Evolutionary conservation across 1,139 yeast genomes (phyloP), one percentile per base, ranked within the genome.

Genomic region (Taphrina communis): DNA sequence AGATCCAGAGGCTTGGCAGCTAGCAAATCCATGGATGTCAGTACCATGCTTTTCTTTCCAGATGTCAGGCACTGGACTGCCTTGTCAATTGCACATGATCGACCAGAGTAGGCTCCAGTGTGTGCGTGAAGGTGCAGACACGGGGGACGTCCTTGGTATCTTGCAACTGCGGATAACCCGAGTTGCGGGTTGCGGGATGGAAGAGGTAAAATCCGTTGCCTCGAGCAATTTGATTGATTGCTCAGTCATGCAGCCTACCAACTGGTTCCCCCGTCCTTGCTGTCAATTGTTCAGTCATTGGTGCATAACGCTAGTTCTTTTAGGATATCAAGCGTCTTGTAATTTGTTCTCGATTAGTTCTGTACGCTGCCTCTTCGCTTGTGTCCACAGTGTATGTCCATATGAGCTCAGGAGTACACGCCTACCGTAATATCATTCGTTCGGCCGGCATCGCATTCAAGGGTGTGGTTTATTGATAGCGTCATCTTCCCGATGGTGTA

Each of bases 1-100:
- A 94, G 82, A 76, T 91, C 85, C 70, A 94, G 83, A 8, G 92
- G 67, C 31, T 63, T 42, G n/a, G 50, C 61, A 21, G 97, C 0
- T 96, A 85, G 84, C 78, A 93, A 93, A 78, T 94, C 96, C 97
- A 94, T 92, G 55, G 66, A 76, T 46, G 46, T 66, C 51, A 65
- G 35, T 19, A 48, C 68, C 61, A 65, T 65, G 6, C n/a, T 17
- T 14, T 7, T n/a, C 31, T 25, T 25, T 25, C 31, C 17, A 17
- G 31, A 25, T 25, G 31, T 25, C 4, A 25, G 4, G 31, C 31
- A 25, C 31, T 25, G 31, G 4, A 25, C 31, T 25, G 31, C 31
- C 31, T 25, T 25, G 31, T 25, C 31, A 25, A 25, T 4, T 25
- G 31, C 31, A 25, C 31, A 25, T 25, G 31, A 25, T 25, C 31